phyloP scores from a whole-genome alignment of 495 filamentous ascomycete genomes.

The Aspergillus heteromorphus region DNA sequence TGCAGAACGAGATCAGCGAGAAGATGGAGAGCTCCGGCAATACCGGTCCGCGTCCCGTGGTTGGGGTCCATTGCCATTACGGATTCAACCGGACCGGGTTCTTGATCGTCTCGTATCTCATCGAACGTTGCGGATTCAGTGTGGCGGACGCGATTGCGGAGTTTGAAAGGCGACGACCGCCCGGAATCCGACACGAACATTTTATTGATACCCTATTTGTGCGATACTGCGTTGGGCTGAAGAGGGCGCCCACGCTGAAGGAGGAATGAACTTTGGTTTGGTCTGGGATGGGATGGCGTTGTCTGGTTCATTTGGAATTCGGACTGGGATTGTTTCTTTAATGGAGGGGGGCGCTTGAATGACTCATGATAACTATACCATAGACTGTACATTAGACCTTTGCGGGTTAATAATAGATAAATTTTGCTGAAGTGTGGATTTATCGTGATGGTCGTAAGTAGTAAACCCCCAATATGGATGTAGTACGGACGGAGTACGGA shows the following conservation, averaged over 20 bases:
- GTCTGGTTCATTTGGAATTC: constrained; percentile 10
- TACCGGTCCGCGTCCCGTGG: constrained; percentile 41
- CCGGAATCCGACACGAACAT: constrained; percentile 84
- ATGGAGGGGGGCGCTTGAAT: constrained; percentile 8
- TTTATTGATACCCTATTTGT: constrained; percentile 85
- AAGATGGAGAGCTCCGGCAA: constrained; percentile 38
- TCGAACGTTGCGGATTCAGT: constrained; percentile 68
- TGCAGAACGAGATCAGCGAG: constrained; percentile 45
- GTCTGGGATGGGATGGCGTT: constrained; percentile 5
- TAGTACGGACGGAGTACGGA: neutral
- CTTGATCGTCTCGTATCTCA: constrained; percentile 84
- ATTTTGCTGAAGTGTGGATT: neutral
- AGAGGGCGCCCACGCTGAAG: constrained; percentile 48
- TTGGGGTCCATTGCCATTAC: constrained; percentile 94
- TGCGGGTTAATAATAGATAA: neutral
- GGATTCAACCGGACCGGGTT: constrained; percentile 91
- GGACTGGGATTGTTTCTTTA: constrained; percentile 2
- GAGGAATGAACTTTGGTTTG: neutral
- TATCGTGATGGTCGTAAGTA: neutral
- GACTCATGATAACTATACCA: constrained; percentile 17
- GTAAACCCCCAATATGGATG: too few species aligned
- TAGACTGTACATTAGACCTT: constrained; percentile 17
- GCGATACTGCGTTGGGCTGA: constrained; percentile 59
- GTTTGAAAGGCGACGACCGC: constrained; percentile 67
- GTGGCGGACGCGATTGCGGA: constrained; percentile 75